Percentiles rank a stretch among this genome's conserved stretches.
Evolutionary conservation across 148 eudicot genomes (phyloP).

Genomic region (Chenopodium quinoa): DNA sequence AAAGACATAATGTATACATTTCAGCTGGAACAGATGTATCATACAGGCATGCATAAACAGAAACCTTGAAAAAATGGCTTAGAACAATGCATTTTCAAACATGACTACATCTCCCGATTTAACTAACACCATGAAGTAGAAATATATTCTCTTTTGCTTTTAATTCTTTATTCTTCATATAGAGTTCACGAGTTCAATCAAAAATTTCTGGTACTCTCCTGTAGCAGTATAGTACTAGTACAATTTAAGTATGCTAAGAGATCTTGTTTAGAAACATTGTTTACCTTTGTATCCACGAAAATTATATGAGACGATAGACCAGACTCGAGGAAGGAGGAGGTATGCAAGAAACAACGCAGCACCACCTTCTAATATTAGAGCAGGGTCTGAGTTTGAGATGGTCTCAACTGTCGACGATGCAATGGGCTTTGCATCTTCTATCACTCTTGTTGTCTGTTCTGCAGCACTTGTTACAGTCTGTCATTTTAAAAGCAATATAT

Average conservation of each 20-base stretch:
- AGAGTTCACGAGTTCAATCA: no score
- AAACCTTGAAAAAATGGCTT: background rate
- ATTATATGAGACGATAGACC: slow-evolving; percentile 65
- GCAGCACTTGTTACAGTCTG: slow-evolving; percentile 90
- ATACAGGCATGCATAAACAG: background rate
- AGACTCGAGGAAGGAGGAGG: slow-evolving; percentile 70
- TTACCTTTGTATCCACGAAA: slow-evolving; percentile 92
- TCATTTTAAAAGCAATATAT: slow-evolving; percentile 12
- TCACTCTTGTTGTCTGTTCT: slow-evolving; percentile 66
- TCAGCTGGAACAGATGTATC: background rate
- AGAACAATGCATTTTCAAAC: no score
- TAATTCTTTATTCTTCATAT: no score
- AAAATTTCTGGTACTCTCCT: no score
- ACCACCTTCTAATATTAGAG: slow-evolving; percentile 48
- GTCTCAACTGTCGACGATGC: slow-evolving; percentile 80
- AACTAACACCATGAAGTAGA: no score
- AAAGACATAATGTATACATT: background rate
- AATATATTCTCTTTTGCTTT: background rate
- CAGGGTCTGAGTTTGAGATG: slow-evolving; percentile 71
- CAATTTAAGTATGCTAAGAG: background rate
- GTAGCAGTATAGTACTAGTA: no score
- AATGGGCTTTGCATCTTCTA: slow-evolving; percentile 67
- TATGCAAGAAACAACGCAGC: slow-evolving; percentile 73
- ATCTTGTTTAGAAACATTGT: background rate
- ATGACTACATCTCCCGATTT: no score